phyloP scores from a whole-genome alignment of 2,329 filamentous ascomycete species.

The Claviceps humidiphila region DNA sequence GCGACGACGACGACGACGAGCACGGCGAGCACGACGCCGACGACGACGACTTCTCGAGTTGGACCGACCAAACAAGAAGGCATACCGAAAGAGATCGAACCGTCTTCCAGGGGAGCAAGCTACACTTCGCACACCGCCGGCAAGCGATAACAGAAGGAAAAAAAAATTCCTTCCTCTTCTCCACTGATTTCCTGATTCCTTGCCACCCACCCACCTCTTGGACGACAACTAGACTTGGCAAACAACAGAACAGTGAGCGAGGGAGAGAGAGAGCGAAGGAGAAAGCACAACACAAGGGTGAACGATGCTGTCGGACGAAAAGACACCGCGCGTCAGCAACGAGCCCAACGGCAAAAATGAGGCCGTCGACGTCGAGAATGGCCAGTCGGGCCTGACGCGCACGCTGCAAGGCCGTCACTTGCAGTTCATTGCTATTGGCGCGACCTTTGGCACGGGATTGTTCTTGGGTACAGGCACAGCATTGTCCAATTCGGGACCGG shows the following conservation, averaged over 20 bases:
- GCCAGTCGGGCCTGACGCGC: conserved; percentile 22
- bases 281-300: not conserved
- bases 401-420: conserved; percentile 27
- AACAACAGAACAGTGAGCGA: not conserved
- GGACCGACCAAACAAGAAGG: not conserved
- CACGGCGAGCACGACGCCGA: not conserved
- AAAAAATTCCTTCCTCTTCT: not conserved
- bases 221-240: not conserved
- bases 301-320: conserved; percentile 5
- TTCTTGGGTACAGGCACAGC: conserved; percentile 56
- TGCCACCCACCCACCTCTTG: not conserved
- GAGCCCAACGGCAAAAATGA: conserved; percentile 1
- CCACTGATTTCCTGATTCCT: not conserved
- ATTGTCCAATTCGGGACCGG: conserved; percentile 50
- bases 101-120: not conserved
- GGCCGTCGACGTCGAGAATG: conserved; percentile 19
- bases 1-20: not conserved
- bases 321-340: conserved; percentile 2
- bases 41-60: not conserved
- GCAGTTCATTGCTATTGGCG: conserved; percentile 39
- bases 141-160: not conserved
- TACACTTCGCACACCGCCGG: not conserved
- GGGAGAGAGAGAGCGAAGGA: not conserved
- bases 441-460: conserved; percentile 59
- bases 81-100: too few species aligned